Evolutionary conservation across 345 rosid genomes (phyloP).

Genomic region (Eucalyptus pumila): DNA sequence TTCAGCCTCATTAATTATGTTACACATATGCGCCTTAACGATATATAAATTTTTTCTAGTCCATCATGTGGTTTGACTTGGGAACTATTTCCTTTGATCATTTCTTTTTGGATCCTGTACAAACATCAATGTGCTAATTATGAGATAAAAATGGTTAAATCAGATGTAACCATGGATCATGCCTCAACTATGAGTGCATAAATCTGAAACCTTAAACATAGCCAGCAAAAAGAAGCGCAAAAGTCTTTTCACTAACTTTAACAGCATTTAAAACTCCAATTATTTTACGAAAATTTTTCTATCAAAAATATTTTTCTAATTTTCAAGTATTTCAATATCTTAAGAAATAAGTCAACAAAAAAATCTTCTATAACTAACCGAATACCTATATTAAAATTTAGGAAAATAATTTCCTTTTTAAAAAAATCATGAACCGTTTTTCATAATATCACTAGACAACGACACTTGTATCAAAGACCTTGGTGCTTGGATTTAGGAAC

Average conservation of each 20-base stretch:
- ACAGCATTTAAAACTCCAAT: not conserved
- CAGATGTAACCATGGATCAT: not conserved
- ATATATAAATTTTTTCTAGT: not conserved
- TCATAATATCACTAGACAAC: not conserved
- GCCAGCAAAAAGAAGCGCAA: not conserved
- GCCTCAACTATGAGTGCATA: not conserved
- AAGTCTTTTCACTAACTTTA: not conserved
- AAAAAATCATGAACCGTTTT: no score
- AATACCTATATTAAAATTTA: no score
- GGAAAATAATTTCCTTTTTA: no score
- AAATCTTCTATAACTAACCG: no score
- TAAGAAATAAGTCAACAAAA: not conserved
- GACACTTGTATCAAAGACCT: not conserved
- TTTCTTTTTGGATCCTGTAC: not conserved
- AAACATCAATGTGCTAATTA: not conserved
- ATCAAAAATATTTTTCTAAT: not conserved
- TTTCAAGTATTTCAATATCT: not conserved
- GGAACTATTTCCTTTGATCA: not conserved
- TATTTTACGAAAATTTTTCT: not conserved
- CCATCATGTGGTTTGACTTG: not conserved
- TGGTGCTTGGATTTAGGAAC: not conserved
- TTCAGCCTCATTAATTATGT: not conserved
- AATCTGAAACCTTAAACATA: not conserved
- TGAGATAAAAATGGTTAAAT: not conserved
- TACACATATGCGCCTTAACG: not conserved